Evolutionary conservation across 345 rosid species (phyloP).

Genomic region (Cochlearia excelsa): DNA sequence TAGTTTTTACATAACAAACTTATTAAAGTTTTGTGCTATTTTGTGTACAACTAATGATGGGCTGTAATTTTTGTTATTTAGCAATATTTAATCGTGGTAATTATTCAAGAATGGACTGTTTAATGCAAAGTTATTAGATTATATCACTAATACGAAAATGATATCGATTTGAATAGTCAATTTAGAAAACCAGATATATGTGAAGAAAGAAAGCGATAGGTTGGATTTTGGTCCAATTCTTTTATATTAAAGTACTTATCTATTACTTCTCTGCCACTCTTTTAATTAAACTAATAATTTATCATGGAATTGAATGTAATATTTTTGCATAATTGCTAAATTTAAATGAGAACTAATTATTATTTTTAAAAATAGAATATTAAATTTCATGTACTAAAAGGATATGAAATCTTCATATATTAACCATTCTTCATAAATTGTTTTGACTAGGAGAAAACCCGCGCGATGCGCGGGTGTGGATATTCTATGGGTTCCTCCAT

Average conservation of each 20-base stretch:
- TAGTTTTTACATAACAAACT: background rate
- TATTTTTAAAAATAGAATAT: too few species aligned
- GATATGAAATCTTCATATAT: background rate
- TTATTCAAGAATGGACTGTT: too few species aligned
- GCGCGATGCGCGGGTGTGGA: too few species aligned
- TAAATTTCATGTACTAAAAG: too few species aligned
- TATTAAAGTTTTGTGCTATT: too few species aligned
- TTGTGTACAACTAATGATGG: slow-evolving; percentile 11
- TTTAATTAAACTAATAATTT: slow-evolving; percentile 5
- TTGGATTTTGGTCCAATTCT: slow-evolving; percentile 23
- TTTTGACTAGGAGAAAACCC: too few species aligned
- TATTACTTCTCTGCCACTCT: slow-evolving; percentile 11
- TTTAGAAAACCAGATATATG: background rate
- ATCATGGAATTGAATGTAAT: background rate
- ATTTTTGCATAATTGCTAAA: background rate
- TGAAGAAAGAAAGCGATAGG: slow-evolving; percentile 6
- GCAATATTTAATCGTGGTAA: too few species aligned
- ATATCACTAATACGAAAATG: background rate
- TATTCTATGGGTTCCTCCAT: too few species aligned
- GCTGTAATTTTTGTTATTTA: slow-evolving; percentile 26
- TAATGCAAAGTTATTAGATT: too few species aligned
- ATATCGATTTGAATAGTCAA: slow-evolving; percentile 12
- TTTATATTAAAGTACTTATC: slow-evolving; percentile 16
- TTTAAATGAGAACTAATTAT: background rate
- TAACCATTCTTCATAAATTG: background rate